A percentile compares a stretch with the other conserved stretches of the same genome.
Conservation (phyloP, 2,329 filamentous ascomycete species). For the Colletotrichum abscissum region DNA sequence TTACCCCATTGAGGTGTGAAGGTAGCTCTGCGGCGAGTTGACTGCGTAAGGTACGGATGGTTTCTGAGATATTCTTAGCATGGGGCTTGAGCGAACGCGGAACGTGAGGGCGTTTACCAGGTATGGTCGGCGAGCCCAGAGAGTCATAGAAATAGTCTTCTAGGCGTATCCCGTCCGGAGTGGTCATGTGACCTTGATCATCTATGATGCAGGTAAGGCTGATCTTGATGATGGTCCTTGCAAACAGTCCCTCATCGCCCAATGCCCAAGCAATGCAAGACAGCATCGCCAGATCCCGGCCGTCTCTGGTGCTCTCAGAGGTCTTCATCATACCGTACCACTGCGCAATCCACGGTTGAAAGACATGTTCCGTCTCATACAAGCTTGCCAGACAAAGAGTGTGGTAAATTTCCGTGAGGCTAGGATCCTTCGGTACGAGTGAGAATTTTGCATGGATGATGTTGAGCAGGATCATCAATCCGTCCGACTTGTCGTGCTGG, state of each 20-base stretch:
- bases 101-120: background rate
- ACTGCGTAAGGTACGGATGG: conserved; percentile 1
- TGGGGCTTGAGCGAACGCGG: too few relatives aligned
- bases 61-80: background rate
- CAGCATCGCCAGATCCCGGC: conserved; percentile 2
- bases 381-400: conserved; percentile 23
- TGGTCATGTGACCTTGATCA: background rate
- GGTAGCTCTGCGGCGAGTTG: conserved; percentile 19
- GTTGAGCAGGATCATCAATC: conserved; percentile 21
- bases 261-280: conserved; percentile 20
- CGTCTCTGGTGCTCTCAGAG: background rate
- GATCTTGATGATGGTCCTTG: conserved; percentile 1
- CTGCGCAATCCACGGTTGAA: conserved; percentile 26
- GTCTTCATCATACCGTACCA: conserved; percentile 10
- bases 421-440: conserved; percentile 3
- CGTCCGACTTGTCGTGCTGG: conserved; percentile 16
- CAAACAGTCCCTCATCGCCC: conserved; percentile 23
- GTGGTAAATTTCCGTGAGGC: conserved; percentile 6
- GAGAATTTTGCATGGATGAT: conserved; percentile 22
- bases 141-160: conserved; percentile 19
- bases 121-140: conserved; percentile 21
- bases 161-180: conserved; percentile 2
- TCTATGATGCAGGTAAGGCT: background rate
- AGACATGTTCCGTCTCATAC: conserved; percentile 25
- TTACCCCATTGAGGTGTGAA: conserved; percentile 19